Percentiles rank a stretch among this genome's conserved stretches.
Evolutionary conservation across 2,329 filamentous ascomycete species (phyloP).

Genomic region (Neonectria hederae): DNA sequence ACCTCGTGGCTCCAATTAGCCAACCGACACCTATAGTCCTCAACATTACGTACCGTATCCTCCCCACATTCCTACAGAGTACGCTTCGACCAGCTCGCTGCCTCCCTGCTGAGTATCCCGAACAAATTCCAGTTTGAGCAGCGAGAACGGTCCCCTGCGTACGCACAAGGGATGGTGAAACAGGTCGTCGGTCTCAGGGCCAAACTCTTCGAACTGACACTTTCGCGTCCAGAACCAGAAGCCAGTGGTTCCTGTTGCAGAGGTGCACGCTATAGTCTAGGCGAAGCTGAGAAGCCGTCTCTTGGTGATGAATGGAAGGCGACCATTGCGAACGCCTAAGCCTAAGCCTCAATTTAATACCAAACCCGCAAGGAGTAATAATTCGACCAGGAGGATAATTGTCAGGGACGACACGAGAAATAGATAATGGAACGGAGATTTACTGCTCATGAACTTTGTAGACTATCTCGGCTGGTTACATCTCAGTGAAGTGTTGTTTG

Average conservation of each 20-base stretch:
- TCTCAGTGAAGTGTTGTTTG: background rate
- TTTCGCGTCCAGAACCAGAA: conserved; percentile 33
- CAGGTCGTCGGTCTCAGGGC: conserved; percentile 15
- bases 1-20: background rate
- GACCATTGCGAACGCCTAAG: background rate
- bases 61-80: conserved; percentile 33
- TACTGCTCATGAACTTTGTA: background rate
- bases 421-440: background rate
- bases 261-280: conserved; percentile 6
- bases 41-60: conserved; percentile 23
- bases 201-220: conserved; percentile 36
- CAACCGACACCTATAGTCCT: background rate
- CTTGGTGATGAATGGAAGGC: background rate
- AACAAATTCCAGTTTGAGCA: conserved; percentile 15
- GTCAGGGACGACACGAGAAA: background rate
- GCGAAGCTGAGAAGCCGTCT: conserved; percentile 3
- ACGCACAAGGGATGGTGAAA: conserved; percentile 31
- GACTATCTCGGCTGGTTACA: background rate
- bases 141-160: conserved; percentile 19
- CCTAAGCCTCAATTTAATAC: no score
- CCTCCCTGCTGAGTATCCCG: conserved; percentile 30
- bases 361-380: no score
- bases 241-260: conserved; percentile 2
- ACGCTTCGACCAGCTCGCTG: conserved; percentile 30
- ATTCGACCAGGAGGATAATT: background rate